These are phyloP conservation scores for Cenchrus americanus DNA, from an alignment of 176 grass and related monocot species.

Conservation along the genomic window DNA sequence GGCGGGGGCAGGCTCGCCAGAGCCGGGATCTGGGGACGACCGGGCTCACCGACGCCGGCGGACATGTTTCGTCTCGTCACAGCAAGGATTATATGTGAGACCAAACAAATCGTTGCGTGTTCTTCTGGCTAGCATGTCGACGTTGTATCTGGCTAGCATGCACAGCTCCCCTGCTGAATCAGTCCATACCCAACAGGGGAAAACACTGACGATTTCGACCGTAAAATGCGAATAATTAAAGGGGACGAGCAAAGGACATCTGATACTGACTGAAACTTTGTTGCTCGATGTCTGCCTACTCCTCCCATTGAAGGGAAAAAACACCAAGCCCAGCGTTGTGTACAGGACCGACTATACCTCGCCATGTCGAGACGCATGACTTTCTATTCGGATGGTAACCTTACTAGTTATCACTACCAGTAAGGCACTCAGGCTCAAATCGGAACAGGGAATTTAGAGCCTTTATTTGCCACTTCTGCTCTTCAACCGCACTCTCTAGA, in stretches of 20 bases:
- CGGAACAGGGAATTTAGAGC: too few species aligned
- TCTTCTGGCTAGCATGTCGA: too few species aligned
- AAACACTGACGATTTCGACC: neutral
- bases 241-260: neutral
- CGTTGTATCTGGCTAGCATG: too few species aligned
- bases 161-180: too few species aligned
- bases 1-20: too few species aligned
- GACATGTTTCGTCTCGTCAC: neutral
- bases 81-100: neutral
- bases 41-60: too few species aligned
- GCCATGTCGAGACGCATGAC: neutral
- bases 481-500: slow-evolving; percentile 30
- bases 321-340: neutral
- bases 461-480: neutral
- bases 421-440: too few species aligned
- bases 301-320: neutral
- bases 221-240: neutral
- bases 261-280: neutral
- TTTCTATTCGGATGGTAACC: too few species aligned
- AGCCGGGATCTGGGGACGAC: too few species aligned
- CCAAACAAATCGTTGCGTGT: neutral
- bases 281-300: neutral
- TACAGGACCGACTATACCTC: neutral
- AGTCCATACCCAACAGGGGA: neutral
- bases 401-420: neutral